Evolutionary conservation across 208 protist species (phyloP).

Genomic region (Crithidia expoeki): DNA sequence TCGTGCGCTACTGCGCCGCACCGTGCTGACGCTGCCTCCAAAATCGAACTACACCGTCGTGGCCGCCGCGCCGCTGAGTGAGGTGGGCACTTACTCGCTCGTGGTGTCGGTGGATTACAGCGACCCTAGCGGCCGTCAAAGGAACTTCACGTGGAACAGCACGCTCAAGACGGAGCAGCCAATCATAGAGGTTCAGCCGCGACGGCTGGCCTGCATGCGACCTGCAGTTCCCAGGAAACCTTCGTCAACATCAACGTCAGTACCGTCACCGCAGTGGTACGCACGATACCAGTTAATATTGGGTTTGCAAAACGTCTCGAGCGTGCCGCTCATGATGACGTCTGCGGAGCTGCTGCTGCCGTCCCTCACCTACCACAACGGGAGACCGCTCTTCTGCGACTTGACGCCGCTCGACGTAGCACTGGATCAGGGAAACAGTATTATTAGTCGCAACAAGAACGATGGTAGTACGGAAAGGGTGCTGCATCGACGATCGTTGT

Average conservation of each 20-base stretch:
- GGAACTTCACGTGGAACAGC: constrained; percentile 59
- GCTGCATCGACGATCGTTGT: not conserved
- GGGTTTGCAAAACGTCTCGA: constrained; percentile 54
- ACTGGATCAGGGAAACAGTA: not conserved
- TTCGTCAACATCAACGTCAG: not conserved
- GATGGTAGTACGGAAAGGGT: not conserved
- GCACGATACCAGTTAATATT: constrained; percentile 43
- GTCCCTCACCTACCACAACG: constrained; percentile 17
- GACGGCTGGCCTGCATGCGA: constrained; percentile 31
- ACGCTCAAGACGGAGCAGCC: constrained; percentile 52
- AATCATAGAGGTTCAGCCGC: constrained; percentile 44
- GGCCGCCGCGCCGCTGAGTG: constrained; percentile 22
- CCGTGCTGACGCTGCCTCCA: constrained; percentile 22
- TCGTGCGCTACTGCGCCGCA: constrained; percentile 35
- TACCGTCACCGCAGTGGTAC: constrained; percentile 14
- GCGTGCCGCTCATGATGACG: constrained; percentile 33
- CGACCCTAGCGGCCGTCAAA: constrained; percentile 49
- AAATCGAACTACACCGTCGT: constrained; percentile 39
- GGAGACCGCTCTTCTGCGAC: constrained; percentile 13
- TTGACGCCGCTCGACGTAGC: not conserved
- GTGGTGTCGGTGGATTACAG: constrained; percentile 53
- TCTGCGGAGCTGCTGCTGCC: constrained; percentile 16
- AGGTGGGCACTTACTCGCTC: constrained; percentile 47
- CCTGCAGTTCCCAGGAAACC: not conserved
- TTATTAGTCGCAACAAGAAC: not conserved